Conservation (phyloP, 2,329 filamentous ascomycete genomes). For the Kalaharituber pfeilii region DNA sequence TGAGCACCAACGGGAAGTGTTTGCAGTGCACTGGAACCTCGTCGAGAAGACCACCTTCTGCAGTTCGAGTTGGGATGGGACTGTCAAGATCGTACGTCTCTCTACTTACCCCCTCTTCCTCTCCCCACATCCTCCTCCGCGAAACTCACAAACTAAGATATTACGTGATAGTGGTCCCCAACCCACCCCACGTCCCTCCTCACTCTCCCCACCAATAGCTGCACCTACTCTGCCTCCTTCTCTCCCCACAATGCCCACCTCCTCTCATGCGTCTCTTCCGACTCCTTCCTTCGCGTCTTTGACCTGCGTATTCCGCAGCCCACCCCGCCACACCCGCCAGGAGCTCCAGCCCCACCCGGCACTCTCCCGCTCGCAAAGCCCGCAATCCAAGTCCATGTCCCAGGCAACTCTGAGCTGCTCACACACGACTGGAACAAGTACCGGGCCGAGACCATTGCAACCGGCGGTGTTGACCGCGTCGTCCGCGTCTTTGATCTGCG, state of each 20-base stretch:
- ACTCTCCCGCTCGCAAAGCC: conserved; percentile 43
- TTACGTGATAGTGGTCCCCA: conserved; percentile 54
- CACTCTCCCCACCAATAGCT: conserved; percentile 79
- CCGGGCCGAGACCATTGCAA: conserved; percentile 63
- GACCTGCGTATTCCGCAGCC: conserved; percentile 49
- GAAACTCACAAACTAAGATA: background rate
- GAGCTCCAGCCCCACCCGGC: conserved; percentile 66
- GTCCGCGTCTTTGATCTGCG: conserved; percentile 85
- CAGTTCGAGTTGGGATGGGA: conserved; percentile 90
- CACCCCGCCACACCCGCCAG: conserved; percentile 22
- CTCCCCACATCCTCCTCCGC: background rate
- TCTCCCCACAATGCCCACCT: conserved; percentile 73
- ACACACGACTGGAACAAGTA: conserved; percentile 99
- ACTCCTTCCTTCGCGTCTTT: conserved; percentile 77
- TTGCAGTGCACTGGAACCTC: conserved; percentile 83
- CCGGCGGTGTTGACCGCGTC: conserved; percentile 70
- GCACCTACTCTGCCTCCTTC: conserved; percentile 86
- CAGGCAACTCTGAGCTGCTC: conserved; percentile 46
- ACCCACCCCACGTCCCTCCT: conserved; percentile 54
- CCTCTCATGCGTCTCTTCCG: conserved; percentile 72
- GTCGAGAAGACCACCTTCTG: conserved; percentile 80
- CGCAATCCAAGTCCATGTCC: conserved; percentile 17
- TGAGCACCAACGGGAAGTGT: conserved; percentile 85
- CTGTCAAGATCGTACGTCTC: conserved; percentile 79
- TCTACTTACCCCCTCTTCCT: conserved; percentile 57